Base-by-base conservation (phyloP, 495 filamentous ascomycete species). In the Letharia columbiana region DNA sequence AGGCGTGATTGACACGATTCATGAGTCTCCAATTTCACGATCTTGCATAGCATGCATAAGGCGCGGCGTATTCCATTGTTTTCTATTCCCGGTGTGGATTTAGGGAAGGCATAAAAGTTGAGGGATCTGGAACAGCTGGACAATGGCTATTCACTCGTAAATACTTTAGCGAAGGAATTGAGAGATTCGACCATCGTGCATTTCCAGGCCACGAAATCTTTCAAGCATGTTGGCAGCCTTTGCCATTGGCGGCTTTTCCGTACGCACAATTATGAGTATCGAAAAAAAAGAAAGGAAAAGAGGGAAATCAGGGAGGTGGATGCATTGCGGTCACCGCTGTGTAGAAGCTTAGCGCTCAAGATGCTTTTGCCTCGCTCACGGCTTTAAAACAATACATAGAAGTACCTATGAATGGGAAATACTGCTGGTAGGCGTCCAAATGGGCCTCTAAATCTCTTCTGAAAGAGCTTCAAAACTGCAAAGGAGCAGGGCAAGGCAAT, bases 21-120 rank as follows among this genome's bases (percentile, higher is more conserved):
- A 64, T 33, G 50, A 45, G 13, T 15, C 45, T 3, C 5, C 3
- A 28, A 56, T 5, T 5, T 35, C 31, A 18, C 28, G 18, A 33
- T 41, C 7, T 63, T 39, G 63, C 63, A 65, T 65, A 65, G 63
- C 63, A 41, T 33, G 40, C 41, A 49, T 59, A 45, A 12, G 37
- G 63, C 49, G 62, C 39, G 40, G 52, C 52, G 18, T 15, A 40
- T 64, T 57, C 7, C 7, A 56, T 56, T 31, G 28, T 35, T 8
- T 56, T 18, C 4, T 7, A 56, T 56, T 7, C 8, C 17, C 0
- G 1, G 31, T 56, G 52, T 52, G 49, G 49, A 13, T 52, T 31
- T 13, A 35, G 8, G 49, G 9, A 3, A 35, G 2, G 52, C 13
- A 12, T 18, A 56, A 56, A 56, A 56, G 52, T 56, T 56, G 52